Base-by-base conservation (phyloP, 163 green algal genomes). In the Prototheca stagnorum region DNA sequence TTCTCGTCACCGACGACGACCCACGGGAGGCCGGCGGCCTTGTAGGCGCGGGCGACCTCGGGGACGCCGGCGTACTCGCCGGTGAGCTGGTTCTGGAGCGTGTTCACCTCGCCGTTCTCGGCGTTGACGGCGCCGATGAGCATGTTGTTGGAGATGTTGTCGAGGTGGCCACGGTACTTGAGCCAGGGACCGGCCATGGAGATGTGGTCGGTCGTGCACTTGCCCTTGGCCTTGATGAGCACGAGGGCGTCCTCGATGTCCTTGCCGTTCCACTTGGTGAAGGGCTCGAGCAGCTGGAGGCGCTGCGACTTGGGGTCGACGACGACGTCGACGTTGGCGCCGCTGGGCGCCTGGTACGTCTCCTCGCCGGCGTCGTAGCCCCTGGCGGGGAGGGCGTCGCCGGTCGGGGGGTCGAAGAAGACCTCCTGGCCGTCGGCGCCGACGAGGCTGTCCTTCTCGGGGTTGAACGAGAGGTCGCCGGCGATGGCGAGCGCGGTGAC, bases 131-230 rank as follows among this genome's bases (percentile, higher is more conserved):
- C 86, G 47, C 86, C 75, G 49, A 81, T 81, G 49, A 81, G 63
- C 75, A 95, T 81, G 78, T 96, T 96, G 74, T 96, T 96, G 53
- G 68, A 85, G 73, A 96, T 96, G 73, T 96, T 96, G 72, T 96
- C 86, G 59, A 96, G 71, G 59, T 81, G 72, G 24, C 86, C 86
- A 57, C 86, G 75, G 79, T 91, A 95, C 75, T 96, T 96, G 51
- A 96, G 74, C 86, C 86, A 96, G 28, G 86, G 86, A 16, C 86
- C 86, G 17, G 86, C 86, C 86, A 96, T 96, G 31, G 65, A 84
- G 72, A 96, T 96, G 77, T 96, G 86, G 80, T 96, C 86, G 15
- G 86, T 96, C 1, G 86, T 96, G 75, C 86, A 96, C 77, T 96
- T 96, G 77, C 86, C 86, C 74, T 93, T 89, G 55, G 69, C 78